A percentile compares a stretch with the other conserved stretches of the same genome.
These are phyloP conservation scores for Gastrodia elata DNA, from an alignment of 106 monocot genomes.

Conservation along the genomic window DNA sequence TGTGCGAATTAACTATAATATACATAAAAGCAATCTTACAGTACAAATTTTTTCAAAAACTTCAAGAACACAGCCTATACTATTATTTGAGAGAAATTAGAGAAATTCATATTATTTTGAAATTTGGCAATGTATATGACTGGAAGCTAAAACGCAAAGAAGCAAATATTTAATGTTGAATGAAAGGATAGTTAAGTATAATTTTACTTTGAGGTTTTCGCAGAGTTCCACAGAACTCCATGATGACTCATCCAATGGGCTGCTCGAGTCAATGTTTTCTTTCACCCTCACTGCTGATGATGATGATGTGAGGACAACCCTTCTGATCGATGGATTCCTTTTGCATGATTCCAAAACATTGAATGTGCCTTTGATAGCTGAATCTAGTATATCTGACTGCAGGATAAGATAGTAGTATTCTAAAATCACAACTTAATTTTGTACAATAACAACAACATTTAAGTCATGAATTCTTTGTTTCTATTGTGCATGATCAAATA, in stretches of 20 bases:
- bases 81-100: background rate
- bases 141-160: no score
- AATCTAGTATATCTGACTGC: constrained; percentile 75
- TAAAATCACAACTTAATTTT: background rate
- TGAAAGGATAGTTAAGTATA: background rate
- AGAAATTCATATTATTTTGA: no score
- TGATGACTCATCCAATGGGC: constrained; percentile 51
- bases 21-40: no score
- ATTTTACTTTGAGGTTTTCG: constrained; percentile 37
- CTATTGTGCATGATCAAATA: no score
- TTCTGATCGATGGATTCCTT: constrained; percentile 52
- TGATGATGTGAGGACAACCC: constrained; percentile 84
- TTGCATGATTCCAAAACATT: constrained; percentile 79
- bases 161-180: background rate
- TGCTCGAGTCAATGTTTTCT: constrained; percentile 32
- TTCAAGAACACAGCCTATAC: no score
- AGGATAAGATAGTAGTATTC: background rate
- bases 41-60: no score
- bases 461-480: no score
- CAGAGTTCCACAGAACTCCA: constrained; percentile 75
- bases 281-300: constrained; percentile 51
- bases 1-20: no score
- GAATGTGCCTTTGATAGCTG: constrained; percentile 64
- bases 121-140: no score
- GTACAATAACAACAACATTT: no score